Percentiles rank a stretch among this genome's conserved stretches.
Conservation (phyloP, 202 grass and related monocot species). For the Digitaria exilis region DNA sequence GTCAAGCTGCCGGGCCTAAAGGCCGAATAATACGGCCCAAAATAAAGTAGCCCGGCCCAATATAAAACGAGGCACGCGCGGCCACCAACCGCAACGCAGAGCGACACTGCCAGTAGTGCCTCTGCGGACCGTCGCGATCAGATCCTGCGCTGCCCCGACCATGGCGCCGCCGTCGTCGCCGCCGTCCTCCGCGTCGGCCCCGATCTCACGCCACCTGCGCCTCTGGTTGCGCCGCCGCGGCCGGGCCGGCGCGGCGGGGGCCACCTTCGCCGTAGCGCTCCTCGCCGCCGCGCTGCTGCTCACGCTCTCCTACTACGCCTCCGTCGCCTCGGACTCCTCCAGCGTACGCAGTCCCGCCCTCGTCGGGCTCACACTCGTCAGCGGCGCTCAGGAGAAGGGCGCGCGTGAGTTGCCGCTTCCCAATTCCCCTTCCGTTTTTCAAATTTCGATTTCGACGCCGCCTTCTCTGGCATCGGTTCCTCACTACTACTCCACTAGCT, state of each 20-base stretch:
- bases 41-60: not conserved
- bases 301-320: slow-evolving; percentile 51
- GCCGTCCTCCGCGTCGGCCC: slow-evolving; percentile 30
- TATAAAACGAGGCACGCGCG: not conserved
- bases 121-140: not conserved
- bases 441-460: not conserved
- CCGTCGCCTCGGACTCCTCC: not conserved
- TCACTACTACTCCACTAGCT: not conserved
- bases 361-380: slow-evolving; percentile 78
- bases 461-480: not conserved
- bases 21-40: not conserved
- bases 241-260: slow-evolving; percentile 39
- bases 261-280: slow-evolving; percentile 41
- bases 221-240: slow-evolving; percentile 70
- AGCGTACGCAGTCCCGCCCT: slow-evolving; percentile 36
- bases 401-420: slow-evolving; percentile 50
- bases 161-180: slow-evolving; percentile 13
- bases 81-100: not conserved
- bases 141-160: slow-evolving; percentile 24
- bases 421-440: not conserved
- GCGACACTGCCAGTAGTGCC: not conserved
- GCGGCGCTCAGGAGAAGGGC: slow-evolving; percentile 64
- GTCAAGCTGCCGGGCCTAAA: not conserved
- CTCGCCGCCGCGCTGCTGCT: slow-evolving; percentile 58
- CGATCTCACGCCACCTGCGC: slow-evolving; percentile 43